Evolutionary conservation across 306 rosid genomes (phyloP).

Genomic region (Gastrolobium villosum): DNA sequence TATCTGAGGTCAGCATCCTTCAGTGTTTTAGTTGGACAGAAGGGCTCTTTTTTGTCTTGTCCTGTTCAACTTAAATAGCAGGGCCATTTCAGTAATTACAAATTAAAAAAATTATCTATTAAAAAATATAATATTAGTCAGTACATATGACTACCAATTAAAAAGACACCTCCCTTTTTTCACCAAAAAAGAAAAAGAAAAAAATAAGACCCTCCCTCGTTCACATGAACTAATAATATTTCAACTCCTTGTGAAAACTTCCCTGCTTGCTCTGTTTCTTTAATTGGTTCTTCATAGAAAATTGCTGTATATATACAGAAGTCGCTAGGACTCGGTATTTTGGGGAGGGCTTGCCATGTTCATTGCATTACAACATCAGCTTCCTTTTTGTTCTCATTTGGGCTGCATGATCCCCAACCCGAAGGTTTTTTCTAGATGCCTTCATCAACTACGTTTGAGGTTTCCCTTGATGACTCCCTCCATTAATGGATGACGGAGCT

Average conservation of each 20-base stretch:
- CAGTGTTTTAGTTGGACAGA: too few species aligned
- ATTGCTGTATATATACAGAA: neutral
- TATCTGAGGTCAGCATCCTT: neutral
- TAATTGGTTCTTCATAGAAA: conserved; percentile 5
- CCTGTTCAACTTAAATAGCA: too few species aligned
- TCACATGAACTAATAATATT: neutral
- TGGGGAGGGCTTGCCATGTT: neutral
- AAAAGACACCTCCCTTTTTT: neutral
- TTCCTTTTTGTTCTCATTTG: neutral
- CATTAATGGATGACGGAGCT: too few species aligned
- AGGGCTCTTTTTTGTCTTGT: too few species aligned
- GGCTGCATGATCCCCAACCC: too few species aligned
- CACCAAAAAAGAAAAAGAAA: too few species aligned
- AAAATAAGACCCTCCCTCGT: neutral
- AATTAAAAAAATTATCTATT: neutral
- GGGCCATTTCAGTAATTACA: neutral
- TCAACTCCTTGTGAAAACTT: neutral
- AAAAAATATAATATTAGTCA: neutral
- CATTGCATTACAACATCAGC: neutral
- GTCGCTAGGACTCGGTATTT: neutral
- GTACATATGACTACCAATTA: neutral
- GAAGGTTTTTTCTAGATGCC: too few species aligned
- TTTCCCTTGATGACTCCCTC: too few species aligned
- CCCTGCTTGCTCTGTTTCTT: neutral
- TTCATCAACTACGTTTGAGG: too few species aligned